Evolutionary conservation across 495 filamentous ascomycete species (phyloP).

Genomic region (Umbilicaria muhlenbergii): DNA sequence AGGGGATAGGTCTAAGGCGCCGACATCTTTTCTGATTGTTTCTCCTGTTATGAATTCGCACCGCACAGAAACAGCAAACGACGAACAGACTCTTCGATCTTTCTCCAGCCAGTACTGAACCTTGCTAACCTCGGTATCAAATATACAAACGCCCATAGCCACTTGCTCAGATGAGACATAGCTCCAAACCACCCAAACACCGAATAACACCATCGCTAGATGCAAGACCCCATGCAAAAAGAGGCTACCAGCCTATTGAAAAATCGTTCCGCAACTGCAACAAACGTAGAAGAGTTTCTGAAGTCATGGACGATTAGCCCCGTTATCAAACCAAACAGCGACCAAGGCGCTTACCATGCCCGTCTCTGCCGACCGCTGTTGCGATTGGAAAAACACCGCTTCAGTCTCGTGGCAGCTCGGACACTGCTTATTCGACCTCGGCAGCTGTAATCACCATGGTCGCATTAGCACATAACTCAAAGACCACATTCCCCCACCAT

Average conservation of each 20-base stretch:
- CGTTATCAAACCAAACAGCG: constrained; percentile 1
- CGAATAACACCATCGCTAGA: too few relatives aligned
- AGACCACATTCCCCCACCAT: neutral
- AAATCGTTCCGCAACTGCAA: constrained; percentile 60
- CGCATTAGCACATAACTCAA: constrained; percentile 28
- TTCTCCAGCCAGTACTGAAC: too few relatives aligned
- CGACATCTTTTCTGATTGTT: too few relatives aligned
- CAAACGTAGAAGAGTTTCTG: constrained; percentile 98
- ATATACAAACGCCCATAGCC: too few relatives aligned
- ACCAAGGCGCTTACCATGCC: constrained; percentile 65
- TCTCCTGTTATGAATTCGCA: too few relatives aligned
- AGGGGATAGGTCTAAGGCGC: too few relatives aligned
- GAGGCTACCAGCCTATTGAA: constrained; percentile 5
- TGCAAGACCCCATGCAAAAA: too few relatives aligned
- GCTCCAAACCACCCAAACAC: too few relatives aligned
- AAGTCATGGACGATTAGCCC: constrained; percentile 7
- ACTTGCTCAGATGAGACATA: too few relatives aligned
- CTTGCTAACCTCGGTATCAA: too few relatives aligned
- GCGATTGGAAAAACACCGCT: constrained; percentile 95
- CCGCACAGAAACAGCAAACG: too few relatives aligned
- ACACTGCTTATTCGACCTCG: constrained; percentile 67
- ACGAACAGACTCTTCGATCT: too few relatives aligned
- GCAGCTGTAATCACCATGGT: constrained; percentile 46
- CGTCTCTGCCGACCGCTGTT: constrained; percentile 88
- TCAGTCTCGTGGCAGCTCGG: constrained; percentile 71